These are phyloP conservation scores for Microbotryum lychnidis-dioicae DNA, from an alignment of 1,284 basidiomycete genomes.

Conservation along the genomic window DNA sequence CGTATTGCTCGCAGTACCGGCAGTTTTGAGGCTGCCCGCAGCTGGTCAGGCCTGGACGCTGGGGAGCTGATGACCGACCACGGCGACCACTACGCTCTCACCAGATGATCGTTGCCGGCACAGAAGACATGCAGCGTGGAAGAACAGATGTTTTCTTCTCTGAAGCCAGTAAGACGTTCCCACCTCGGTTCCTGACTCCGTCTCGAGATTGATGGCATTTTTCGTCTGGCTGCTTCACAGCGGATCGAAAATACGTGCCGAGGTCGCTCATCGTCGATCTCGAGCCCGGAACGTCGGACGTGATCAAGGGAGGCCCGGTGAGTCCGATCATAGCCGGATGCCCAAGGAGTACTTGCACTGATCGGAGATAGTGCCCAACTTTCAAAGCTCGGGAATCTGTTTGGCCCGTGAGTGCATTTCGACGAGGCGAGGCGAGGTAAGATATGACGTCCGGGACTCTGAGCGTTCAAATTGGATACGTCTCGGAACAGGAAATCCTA, in stretches of 20 bases:
- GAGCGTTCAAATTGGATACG: too few relatives aligned
- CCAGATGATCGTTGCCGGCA: too few relatives aligned
- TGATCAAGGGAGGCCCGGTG: constrained; percentile 34
- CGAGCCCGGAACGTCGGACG: constrained; percentile 81
- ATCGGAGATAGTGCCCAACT: too few relatives aligned
- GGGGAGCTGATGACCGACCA: too few relatives aligned
- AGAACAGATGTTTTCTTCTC: constrained; percentile 20
- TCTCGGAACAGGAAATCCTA: neutral
- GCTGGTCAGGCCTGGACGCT: too few relatives aligned
- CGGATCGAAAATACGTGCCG: constrained; percentile 71
- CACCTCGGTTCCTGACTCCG: too few relatives aligned
- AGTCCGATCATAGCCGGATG: neutral
- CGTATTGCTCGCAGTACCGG: too few relatives aligned
- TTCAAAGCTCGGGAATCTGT: constrained; percentile 54
- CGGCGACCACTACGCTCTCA: too few relatives aligned
- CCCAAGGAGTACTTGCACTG: too few relatives aligned
- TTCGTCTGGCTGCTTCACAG: constrained; percentile 23
- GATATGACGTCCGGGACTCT: too few relatives aligned
- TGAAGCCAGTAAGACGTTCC: constrained; percentile 4
- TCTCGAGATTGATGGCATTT: neutral
- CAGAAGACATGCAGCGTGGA: too few relatives aligned
- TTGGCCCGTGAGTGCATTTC: constrained; percentile 70
- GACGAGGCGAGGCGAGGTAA: neutral
- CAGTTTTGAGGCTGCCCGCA: too few relatives aligned
- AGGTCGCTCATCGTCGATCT: constrained; percentile 84